Evolutionary conservation across 371 early-diverging fungal genomes (phyloP).

Genomic region (Haplosporangium sp.): DNA sequence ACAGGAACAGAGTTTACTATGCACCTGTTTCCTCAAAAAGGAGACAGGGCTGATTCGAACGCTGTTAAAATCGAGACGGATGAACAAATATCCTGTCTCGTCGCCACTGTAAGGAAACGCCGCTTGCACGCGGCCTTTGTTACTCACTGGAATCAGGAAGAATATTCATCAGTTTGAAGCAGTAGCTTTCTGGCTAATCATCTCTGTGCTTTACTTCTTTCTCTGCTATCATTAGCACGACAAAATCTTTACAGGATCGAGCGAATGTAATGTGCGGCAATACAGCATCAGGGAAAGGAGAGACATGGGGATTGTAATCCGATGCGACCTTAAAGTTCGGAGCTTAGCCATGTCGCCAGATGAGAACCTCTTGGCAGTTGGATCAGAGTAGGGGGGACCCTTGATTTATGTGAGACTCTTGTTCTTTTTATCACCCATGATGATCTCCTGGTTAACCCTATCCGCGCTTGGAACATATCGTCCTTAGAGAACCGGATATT

Average conservation of each 20-base stretch:
- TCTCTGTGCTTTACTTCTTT: neutral
- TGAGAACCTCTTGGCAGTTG: constrained; percentile 32
- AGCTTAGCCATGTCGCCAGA: constrained; percentile 31
- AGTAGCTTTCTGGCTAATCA: neutral
- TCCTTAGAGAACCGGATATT: constrained; percentile 25
- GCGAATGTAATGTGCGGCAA: constrained; percentile 26
- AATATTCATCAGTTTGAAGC: neutral
- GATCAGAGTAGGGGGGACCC: constrained; percentile 30
- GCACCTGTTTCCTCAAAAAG: constrained; percentile 31
- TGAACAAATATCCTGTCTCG: constrained; percentile 25
- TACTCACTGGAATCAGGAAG: neutral
- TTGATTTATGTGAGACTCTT: neutral
- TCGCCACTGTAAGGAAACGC: constrained; percentile 23
- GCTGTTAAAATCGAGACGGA: constrained; percentile 19
- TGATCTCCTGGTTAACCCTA: too few relatives aligned
- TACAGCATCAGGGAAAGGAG: constrained; percentile 14
- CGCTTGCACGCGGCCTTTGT: neutral
- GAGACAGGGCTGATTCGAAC: neutral
- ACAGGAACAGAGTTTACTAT: constrained; percentile 11
- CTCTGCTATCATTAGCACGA: constrained; percentile 8
- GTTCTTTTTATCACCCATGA: too few relatives aligned
- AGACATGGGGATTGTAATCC: constrained; percentile 19
- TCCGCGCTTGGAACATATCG: neutral
- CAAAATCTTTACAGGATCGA: constrained; percentile 29
- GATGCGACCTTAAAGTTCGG: constrained; percentile 30